Percentiles rank a stretch among this genome's conserved stretches.
Evolutionary conservation across 257 asterid species (phyloP).

Genomic region (Lithospermum erythrorhizon): DNA sequence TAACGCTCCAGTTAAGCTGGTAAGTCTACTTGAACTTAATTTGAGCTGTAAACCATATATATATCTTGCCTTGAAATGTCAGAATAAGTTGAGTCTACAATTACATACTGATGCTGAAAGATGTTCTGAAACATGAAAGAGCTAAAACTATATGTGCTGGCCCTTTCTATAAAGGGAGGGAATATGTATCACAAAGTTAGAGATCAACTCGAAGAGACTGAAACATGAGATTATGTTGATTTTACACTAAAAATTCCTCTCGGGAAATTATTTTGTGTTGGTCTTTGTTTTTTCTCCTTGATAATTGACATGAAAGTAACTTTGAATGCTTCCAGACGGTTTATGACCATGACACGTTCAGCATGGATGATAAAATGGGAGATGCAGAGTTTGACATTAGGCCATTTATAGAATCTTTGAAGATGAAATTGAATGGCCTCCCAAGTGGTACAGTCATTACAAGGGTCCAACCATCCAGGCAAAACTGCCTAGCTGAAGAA

Average conservation of each 20-base stretch:
- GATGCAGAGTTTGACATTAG: constrained; percentile 35
- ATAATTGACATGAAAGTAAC: background rate
- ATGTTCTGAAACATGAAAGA: too few species aligned
- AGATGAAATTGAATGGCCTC: constrained; percentile 24
- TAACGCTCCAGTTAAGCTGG: constrained; percentile 35
- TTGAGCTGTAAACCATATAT: too few species aligned
- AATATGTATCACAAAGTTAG: too few species aligned
- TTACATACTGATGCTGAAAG: background rate
- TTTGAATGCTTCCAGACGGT: constrained; percentile 26
- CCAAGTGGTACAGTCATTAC: constrained; percentile 29
- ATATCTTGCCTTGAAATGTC: too few species aligned
- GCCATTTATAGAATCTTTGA: constrained; percentile 29
- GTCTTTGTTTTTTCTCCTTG: background rate
- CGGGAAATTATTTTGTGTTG: too few species aligned
- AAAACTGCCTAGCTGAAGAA: constrained; percentile 35
- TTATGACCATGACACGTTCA: constrained; percentile 39
- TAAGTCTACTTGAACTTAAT: constrained; percentile 12
- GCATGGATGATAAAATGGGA: constrained; percentile 44
- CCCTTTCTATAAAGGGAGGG: too few species aligned
- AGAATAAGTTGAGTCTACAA: background rate
- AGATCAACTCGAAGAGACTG: too few species aligned
- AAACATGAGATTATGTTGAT: too few species aligned
- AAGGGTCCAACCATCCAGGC: constrained; percentile 21
- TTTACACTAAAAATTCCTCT: too few species aligned
- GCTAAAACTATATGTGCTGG: too few species aligned